These are phyloP conservation scores for Arthonia radiata DNA, from an alignment of 495 filamentous ascomycete species.

Conservation along the genomic window DNA sequence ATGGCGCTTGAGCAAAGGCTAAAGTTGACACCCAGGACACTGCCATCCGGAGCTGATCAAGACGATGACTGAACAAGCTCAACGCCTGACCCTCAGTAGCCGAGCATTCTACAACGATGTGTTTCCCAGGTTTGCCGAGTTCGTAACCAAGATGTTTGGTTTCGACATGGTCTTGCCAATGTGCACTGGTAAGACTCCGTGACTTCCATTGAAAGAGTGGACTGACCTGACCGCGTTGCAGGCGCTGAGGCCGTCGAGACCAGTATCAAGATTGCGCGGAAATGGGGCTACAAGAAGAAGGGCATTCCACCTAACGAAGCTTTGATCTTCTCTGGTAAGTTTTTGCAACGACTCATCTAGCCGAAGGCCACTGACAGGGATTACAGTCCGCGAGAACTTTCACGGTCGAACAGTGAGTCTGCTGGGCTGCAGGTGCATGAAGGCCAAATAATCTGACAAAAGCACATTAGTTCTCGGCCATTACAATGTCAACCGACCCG, in stretches of 20 bases:
- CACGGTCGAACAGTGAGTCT: conserved; percentile 72
- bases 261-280: conserved; percentile 85
- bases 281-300: conserved; percentile 98
- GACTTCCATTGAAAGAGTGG: no score
- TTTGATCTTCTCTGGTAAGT: conserved; percentile 57
- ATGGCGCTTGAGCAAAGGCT: no score
- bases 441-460: background rate
- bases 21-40: no score
- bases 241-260: conserved; percentile 98
- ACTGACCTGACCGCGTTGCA: no score
- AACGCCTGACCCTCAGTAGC: conserved; percentile 74
- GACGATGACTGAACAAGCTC: conserved; percentile 73
- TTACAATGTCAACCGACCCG: conserved; percentile 82
- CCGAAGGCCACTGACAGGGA: no score
- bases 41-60: conserved; percentile 90
- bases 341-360: no score
- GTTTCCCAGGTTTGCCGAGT: conserved; percentile 86
- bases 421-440: conserved; percentile 8
- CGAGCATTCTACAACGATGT: conserved; percentile 98
- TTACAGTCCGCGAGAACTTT: conserved; percentile 78
- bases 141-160: conserved; percentile 66
- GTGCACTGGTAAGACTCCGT: no score
- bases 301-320: conserved; percentile 67
- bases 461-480: conserved; percentile 64
- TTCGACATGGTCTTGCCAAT: conserved; percentile 99